Conservation (phyloP, 2,329 filamentous ascomycete species). For the Phyllosticta capitalensis region DNA sequence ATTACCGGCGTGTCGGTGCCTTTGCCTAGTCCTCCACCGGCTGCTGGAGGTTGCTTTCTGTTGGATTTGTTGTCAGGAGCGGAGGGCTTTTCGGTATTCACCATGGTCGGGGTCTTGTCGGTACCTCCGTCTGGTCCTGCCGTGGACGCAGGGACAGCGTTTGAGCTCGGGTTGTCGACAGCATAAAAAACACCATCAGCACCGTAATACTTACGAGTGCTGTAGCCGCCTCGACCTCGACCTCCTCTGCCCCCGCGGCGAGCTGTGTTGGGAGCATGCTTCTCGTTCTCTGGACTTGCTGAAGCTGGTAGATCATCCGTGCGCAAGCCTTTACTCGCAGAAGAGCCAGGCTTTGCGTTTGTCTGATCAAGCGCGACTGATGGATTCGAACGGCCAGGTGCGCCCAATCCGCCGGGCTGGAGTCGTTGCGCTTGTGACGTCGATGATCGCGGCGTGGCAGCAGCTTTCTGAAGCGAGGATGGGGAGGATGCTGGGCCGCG, state of each 20-base stretch:
- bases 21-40: too few species aligned
- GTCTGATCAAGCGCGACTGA: not conserved
- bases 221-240: not conserved
- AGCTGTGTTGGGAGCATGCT: too few species aligned
- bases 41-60: too few species aligned
- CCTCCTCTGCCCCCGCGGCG: not conserved
- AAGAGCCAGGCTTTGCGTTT: not conserved
- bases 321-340: not conserved
- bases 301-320: not conserved
- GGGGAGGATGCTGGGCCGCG: too few species aligned
- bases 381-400: not conserved
- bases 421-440: not conserved
- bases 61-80: too few species aligned
- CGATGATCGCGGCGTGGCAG: not conserved
- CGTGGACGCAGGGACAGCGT: too few species aligned
- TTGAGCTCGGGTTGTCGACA: too few species aligned
- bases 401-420: not conserved
- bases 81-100: too few species aligned
- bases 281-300: not conserved
- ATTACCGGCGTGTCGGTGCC: too few species aligned
- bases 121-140: too few species aligned
- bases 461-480: not conserved
- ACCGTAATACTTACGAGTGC: not conserved
- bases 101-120: too few species aligned
- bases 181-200: too few species aligned